phyloP scores from a whole-genome alignment of 257 asterid genomes.

The Cynanchum wilfordii region DNA sequence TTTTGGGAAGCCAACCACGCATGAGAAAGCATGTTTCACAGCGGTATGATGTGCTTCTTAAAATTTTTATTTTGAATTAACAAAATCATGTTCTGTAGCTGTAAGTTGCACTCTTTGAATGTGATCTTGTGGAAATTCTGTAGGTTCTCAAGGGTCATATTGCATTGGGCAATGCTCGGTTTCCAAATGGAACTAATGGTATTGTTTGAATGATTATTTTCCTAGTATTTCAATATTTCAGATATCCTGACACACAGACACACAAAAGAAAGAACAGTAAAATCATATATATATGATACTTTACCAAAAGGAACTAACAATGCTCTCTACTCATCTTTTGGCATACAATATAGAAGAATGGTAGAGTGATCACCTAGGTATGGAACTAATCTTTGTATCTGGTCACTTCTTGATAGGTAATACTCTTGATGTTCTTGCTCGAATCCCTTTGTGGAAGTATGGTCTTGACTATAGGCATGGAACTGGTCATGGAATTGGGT shows the following conservation, averaged over 20 bases:
- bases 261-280: not conserved
- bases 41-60: conserved; percentile 53
- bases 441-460: conserved; percentile 82
- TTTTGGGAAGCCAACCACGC: conserved; percentile 84
- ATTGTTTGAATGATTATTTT: conserved; percentile 11
- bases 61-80: not conserved
- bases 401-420: conserved; percentile 50
- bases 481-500: conserved; percentile 97
- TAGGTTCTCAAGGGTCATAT: conserved; percentile 98
- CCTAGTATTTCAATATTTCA: not conserved
- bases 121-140: conserved; percentile 16
- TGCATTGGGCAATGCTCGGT: conserved; percentile 88
- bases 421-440: conserved; percentile 79
- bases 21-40: conserved; percentile 95
- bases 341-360: not conserved
- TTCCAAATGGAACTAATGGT: conserved; percentile 95
- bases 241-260: not conserved
- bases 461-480: conserved; percentile 99
- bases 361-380: not conserved
- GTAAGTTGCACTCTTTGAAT: conserved; percentile 35
- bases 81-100: conserved; percentile 78
- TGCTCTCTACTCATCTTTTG: conserved; percentile 11
- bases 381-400: conserved; percentile 7
- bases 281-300: not conserved
- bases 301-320: too few relatives aligned